Conservation (phyloP, 208 protist species). For the Crithidia sp. region DNA sequence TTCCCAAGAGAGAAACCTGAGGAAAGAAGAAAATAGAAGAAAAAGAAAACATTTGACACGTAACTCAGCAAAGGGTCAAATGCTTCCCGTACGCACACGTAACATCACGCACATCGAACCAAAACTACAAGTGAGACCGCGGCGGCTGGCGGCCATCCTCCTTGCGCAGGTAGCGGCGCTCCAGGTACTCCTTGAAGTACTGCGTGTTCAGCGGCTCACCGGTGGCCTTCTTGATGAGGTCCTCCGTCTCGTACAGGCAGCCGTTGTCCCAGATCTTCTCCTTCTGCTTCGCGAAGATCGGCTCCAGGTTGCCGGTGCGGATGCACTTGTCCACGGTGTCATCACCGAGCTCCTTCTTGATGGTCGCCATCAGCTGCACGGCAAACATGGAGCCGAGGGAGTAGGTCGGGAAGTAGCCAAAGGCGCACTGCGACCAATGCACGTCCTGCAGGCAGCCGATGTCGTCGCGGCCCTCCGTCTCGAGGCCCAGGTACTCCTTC, state of each 20-base stretch:
- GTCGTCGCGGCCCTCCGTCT: slow-evolving; percentile 74
- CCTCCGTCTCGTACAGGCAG: slow-evolving; percentile 65
- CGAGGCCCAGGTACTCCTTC: slow-evolving; percentile 84
- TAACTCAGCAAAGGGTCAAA: too few species aligned
- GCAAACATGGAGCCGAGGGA: slow-evolving; percentile 82
- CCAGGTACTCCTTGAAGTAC: slow-evolving; percentile 82
- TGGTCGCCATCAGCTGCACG: slow-evolving; percentile 77
- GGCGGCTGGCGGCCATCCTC: not conserved
- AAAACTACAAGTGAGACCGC: too few species aligned
- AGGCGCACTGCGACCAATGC: slow-evolving; percentile 73
- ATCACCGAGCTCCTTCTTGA: slow-evolving; percentile 72
- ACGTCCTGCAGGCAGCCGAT: slow-evolving; percentile 90
- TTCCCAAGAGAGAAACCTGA: too few species aligned
- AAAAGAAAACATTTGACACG: too few species aligned
- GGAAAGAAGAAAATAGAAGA: too few species aligned
- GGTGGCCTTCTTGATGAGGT: slow-evolving; percentile 78
- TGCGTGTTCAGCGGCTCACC: slow-evolving; percentile 84
- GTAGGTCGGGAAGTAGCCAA: slow-evolving; percentile 93
- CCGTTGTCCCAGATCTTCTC: slow-evolving; percentile 78
- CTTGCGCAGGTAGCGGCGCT: slow-evolving; percentile 75
- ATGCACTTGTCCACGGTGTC: slow-evolving; percentile 57
- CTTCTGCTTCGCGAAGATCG: slow-evolving; percentile 71
- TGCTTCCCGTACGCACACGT: too few species aligned
- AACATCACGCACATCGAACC: too few species aligned
- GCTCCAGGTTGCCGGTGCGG: slow-evolving; percentile 59